phyloP scores from a whole-genome alignment of 352 stramenopile genomes.

The Phytophthora colocasiae region DNA sequence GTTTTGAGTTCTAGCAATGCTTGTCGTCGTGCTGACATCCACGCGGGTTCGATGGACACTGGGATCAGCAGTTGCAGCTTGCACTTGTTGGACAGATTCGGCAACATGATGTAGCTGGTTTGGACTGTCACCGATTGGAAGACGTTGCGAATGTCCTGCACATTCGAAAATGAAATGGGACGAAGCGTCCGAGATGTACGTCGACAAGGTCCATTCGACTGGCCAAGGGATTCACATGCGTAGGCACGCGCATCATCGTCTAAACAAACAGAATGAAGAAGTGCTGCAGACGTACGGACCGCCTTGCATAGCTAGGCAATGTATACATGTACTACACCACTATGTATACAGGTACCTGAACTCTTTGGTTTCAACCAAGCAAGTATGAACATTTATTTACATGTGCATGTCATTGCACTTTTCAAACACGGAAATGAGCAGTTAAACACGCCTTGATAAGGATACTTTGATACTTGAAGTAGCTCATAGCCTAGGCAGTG shows the following conservation, averaged over 20 bases:
- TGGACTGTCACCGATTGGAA: constrained; percentile 27
- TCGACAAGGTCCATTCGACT: constrained; percentile 7
- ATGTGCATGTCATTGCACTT: not conserved
- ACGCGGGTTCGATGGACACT: constrained; percentile 36
- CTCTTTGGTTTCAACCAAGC: not conserved
- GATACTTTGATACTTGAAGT: not conserved
- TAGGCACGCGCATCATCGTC: constrained; percentile 23
- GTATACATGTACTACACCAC: not conserved
- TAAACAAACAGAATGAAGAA: constrained; percentile 25
- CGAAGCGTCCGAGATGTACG: not conserved
- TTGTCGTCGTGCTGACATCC: constrained; percentile 28
- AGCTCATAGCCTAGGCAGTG: constrained; percentile 2
- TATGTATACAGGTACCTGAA: constrained; percentile 11
- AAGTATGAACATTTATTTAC: not conserved
- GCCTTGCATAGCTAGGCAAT: not conserved
- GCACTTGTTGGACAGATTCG: constrained; percentile 36
- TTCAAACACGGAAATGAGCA: not conserved
- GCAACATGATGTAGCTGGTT: constrained; percentile 27
- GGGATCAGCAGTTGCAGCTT: constrained; percentile 40
- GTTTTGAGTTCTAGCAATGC: constrained; percentile 36
- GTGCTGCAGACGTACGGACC: constrained; percentile 18
- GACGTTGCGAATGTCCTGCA: constrained; percentile 20
- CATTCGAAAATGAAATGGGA: constrained; percentile 28
- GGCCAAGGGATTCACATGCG: constrained; percentile 14
- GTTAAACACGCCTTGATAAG: not conserved